Evolutionary conservation across 495 filamentous ascomycete species (phyloP).

Genomic region (Annulohypoxylon moriforme): DNA sequence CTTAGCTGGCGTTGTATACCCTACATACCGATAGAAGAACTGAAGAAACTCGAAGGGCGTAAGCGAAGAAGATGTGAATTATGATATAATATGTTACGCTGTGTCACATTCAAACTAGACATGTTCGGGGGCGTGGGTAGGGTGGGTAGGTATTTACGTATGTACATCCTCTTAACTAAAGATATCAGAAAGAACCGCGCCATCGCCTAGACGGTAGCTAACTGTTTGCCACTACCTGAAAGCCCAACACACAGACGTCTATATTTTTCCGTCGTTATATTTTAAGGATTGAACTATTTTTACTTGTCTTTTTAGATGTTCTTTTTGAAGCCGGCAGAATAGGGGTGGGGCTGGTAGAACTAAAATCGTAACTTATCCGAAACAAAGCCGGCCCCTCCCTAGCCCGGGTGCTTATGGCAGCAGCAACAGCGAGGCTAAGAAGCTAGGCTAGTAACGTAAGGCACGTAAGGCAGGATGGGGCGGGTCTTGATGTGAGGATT

Average conservation of each 20-base stretch:
- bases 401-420: neutral
- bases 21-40: neutral
- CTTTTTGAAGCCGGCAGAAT: neutral
- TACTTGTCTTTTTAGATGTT: too few relatives aligned
- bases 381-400: neutral
- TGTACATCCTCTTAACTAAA: too few relatives aligned
- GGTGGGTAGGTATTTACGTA: neutral
- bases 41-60: neutral
- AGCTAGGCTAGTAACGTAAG: neutral
- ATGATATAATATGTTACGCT: neutral
- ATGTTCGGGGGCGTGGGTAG: neutral
- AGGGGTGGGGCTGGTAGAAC: neutral
- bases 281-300: too few relatives aligned
- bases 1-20: neutral
- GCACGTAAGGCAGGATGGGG: neutral
- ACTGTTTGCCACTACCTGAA: neutral
- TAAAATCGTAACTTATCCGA: constrained; percentile 4
- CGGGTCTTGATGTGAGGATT: neutral
- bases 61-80: neutral
- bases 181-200: neutral
- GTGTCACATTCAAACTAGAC: neutral
- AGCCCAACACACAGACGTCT: neutral
- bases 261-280: too few relatives aligned
- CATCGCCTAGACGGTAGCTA: neutral
- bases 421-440: neutral